These are phyloP conservation scores for Phytophthora macrochlamydospora DNA, from an alignment of 352 stramenopile genomes.

Conservation along the genomic window DNA sequence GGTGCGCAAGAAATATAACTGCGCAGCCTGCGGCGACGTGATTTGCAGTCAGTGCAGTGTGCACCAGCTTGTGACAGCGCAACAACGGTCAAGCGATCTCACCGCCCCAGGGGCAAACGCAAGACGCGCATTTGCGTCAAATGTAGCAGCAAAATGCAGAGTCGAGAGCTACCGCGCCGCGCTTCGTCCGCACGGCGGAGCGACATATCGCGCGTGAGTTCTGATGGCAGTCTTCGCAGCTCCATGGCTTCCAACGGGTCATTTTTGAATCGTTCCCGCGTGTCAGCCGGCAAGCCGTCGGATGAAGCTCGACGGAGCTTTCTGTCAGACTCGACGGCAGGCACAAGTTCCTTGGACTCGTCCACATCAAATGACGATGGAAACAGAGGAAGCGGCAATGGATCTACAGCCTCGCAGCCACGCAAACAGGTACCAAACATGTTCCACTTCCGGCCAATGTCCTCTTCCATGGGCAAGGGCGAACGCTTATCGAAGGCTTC, in stretches of 20 bases:
- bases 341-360: constrained; percentile 37
- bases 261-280: constrained; percentile 30
- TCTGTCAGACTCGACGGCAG: constrained; percentile 37
- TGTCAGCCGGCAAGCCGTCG: constrained; percentile 25
- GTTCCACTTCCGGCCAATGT: constrained; percentile 63
- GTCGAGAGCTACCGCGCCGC: constrained; percentile 56
- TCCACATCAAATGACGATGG: constrained; percentile 25
- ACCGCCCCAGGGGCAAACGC: constrained; percentile 55
- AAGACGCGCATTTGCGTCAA: constrained; percentile 82
- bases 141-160: constrained; percentile 71
- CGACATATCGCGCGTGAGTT: constrained; percentile 35
- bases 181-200: constrained; percentile 39
- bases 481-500: constrained; percentile 44
- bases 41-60: constrained; percentile 85
- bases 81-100: constrained; percentile 38
- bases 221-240: constrained; percentile 32
- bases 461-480: constrained; percentile 41
- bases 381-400: constrained; percentile 37
- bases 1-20: constrained; percentile 88
- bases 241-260: constrained; percentile 35
- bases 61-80: constrained; percentile 69
- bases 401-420: constrained; percentile 19
- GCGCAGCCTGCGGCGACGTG: constrained; percentile 77
- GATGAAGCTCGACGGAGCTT: constrained; percentile 43
- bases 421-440: constrained; percentile 60